Evolutionary conservation across 495 filamentous ascomycete genomes (phyloP).

Genomic region (Cercophora newfieldiana): DNA sequence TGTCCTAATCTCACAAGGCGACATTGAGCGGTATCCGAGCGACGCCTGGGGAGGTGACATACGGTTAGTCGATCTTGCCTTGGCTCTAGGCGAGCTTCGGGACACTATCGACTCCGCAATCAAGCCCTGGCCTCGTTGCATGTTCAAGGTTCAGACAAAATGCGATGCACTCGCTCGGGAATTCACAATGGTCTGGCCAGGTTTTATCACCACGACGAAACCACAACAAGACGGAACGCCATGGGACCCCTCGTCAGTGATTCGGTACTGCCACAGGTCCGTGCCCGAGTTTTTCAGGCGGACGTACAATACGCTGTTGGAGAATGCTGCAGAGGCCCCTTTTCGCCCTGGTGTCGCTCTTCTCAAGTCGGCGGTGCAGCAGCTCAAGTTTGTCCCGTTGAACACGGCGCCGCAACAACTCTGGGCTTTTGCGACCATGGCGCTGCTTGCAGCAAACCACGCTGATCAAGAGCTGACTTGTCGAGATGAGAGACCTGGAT

Average conservation of each 20-base stretch:
- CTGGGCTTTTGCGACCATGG: neutral
- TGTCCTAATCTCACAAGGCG: neutral
- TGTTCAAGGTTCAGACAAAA: neutral
- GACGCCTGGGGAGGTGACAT: neutral
- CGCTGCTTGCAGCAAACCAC: neutral
- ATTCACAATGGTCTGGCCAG: neutral
- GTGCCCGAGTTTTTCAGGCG: neutral
- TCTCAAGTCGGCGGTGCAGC: neutral
- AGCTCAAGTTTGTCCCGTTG: neutral
- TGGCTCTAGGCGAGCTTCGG: neutral
- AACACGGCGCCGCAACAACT: neutral
- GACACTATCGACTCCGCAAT: neutral
- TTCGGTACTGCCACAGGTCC: neutral
- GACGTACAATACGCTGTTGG: neutral
- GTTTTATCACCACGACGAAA: neutral
- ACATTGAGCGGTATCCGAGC: neutral
- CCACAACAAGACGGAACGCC: neutral
- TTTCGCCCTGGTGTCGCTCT: neutral
- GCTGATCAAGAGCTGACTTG: neutral
- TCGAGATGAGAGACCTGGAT: too few relatives aligned
- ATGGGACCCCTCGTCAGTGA: neutral
- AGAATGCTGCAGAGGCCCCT: neutral
- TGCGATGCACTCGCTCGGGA: neutral
- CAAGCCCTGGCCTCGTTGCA: neutral
- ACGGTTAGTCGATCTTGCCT: neutral